Base-by-base conservation (phyloP, 2,329 filamentous ascomycete genomes). In the Claviceps lovelessii region DNA sequence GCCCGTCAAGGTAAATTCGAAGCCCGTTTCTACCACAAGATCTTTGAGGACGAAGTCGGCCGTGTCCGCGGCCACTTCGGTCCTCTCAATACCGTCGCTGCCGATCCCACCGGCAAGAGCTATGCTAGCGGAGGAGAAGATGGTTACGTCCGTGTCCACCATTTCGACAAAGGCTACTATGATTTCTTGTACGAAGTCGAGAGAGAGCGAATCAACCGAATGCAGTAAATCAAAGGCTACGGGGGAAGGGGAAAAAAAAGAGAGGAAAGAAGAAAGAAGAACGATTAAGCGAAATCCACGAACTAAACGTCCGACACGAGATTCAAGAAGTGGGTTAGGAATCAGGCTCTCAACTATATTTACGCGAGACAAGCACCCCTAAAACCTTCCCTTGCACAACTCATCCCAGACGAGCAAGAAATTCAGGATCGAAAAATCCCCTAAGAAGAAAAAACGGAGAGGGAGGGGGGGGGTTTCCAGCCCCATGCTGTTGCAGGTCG, bases 161-260 rank as follows among this genome's bases (percentile, higher is more conserved):
- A 95, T 74, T 98, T 98, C 73, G 93, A 98, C 76, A 95, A 95
- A 79, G 82, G 86, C 59, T 98, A 96, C 79, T 97, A 93, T 71
- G 93, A 98, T 73, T 98, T 98, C 76, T 82, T 87, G 78, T 98
- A 95, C 72, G 93, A 98, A 79, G 93, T 97, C 58, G 93, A 98
- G 83, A 80, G 90, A 72, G 90, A 96, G 76, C 73, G 76, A 60
- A 67, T 72, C 64, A 79, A 78, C 72, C 70, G 68, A 55, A 59
- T 68, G 65, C 63, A 70, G 64, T 69, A 67, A 57, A 63, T 35
- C 42, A 15, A 49, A 7, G 39, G 10, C 7, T 41, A 9, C 6
- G 19, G 39, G 11, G 15, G 5, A 3, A 23, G 23, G 23, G 23
- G 2, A 31, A 37, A 37, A 41, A 28, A 45, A 49, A 8, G 23